A percentile compares a stretch with the other conserved stretches of the same genome.
Evolutionary conservation across 768 basidiomycete species (phyloP).

Genomic region (Suillus plorans): DNA sequence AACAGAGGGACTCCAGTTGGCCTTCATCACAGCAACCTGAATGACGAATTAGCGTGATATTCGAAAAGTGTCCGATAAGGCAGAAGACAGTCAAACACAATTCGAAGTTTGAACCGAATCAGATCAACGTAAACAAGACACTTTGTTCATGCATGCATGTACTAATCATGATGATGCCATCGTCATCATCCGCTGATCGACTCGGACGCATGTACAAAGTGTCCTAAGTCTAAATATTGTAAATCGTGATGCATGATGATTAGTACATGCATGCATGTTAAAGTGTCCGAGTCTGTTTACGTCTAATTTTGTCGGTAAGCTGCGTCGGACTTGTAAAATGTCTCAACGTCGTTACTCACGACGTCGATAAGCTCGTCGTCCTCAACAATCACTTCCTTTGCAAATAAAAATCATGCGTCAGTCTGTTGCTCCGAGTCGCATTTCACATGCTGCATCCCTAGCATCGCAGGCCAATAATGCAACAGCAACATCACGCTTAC

Average conservation of each 20-base stretch:
- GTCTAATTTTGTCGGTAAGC: neutral
- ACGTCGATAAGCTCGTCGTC: neutral
- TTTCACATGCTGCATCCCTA: slow-evolving; percentile 44
- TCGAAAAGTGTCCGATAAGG: neutral
- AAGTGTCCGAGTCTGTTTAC: no score
- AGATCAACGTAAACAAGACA: neutral
- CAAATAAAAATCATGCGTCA: slow-evolving; percentile 37
- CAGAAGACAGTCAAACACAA: neutral
- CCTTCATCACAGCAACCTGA: neutral
- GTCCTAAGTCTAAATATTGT: no score
- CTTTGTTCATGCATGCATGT: no score
- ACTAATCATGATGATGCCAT: neutral
- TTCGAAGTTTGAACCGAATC: neutral
- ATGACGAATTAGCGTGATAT: neutral
- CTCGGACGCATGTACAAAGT: no score
- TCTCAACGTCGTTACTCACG: neutral
- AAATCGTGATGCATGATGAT: no score
- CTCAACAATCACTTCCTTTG: neutral
- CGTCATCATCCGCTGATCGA: neutral
- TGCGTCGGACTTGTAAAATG: neutral
- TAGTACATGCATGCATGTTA: no score
- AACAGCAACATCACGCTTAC: slow-evolving; percentile 53
- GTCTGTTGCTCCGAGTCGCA: slow-evolving; percentile 51
- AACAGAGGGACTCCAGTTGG: neutral
- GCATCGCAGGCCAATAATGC: slow-evolving; percentile 27